Percentiles rank a stretch among this genome's conserved stretches.
These are phyloP conservation scores for Fusarium praegraminearum DNA, from an alignment of 2,329 filamentous ascomycete genomes.

Conservation along the genomic window DNA sequence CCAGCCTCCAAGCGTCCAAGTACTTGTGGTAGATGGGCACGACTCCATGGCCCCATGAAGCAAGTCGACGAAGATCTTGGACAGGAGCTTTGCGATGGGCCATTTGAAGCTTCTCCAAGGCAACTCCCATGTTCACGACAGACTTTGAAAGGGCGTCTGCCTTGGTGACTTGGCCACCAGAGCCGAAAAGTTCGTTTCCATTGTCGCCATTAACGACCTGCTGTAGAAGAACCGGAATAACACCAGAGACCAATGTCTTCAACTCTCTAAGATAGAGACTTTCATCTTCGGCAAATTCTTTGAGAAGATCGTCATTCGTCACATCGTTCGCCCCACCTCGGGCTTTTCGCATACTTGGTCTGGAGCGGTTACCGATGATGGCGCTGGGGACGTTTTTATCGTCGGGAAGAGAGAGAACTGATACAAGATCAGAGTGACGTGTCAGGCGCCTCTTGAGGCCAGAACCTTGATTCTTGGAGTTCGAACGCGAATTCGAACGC, in stretches of 20 bases:
- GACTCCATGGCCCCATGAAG: conserved; percentile 84
- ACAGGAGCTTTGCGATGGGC: conserved; percentile 85
- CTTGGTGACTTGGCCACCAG: conserved; percentile 63
- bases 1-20: conserved; percentile 87
- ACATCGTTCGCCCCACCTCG: conserved; percentile 74
- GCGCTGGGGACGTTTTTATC: conserved; percentile 67
- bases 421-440: conserved; percentile 93
- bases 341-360: conserved; percentile 81
- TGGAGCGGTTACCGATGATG: conserved; percentile 77
- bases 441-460: conserved; percentile 81
- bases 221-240: conserved; percentile 90
- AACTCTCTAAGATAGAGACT: conserved; percentile 89
- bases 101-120: conserved; percentile 84
- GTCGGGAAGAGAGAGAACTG: conserved; percentile 82
- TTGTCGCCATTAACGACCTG: conserved; percentile 81
- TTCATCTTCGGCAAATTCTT: conserved; percentile 86
- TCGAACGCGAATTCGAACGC: conserved; percentile 55
- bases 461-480: conserved; percentile 58
- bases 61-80: conserved; percentile 75
- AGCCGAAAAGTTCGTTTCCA: conserved; percentile 75
- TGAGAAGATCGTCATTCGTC: conserved; percentile 80
- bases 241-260: conserved; percentile 92
- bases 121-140: conserved; percentile 93
- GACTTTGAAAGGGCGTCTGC: conserved; percentile 78
- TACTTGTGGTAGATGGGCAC: conserved; percentile 87